Percentiles rank a stretch among this genome's conserved stretches.
Conservation (phyloP, 164 flowering plant species). For the Dillenia suffruticosa region DNA sequence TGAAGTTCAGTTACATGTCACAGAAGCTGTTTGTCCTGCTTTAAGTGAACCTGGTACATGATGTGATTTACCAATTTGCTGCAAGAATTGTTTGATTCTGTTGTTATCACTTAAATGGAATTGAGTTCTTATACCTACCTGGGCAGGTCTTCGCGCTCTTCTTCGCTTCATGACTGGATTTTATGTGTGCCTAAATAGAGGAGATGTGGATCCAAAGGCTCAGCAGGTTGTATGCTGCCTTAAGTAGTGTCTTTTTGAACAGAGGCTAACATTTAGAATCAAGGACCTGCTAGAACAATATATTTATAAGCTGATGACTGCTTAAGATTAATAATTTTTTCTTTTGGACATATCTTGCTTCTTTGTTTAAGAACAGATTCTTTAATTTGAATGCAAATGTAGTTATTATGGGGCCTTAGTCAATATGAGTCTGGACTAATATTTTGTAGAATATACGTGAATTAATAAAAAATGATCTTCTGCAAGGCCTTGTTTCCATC, state of each 20-base stretch:
- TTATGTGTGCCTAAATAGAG: conserved; percentile 89
- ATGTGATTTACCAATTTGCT: neutral
- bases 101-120: neutral
- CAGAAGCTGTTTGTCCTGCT: conserved; percentile 94
- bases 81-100: neutral
- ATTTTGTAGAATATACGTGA: too few relatives aligned
- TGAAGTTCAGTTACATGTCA: conserved; percentile 87
- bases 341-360: too few relatives aligned
- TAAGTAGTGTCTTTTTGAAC: neutral
- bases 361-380: too few relatives aligned
- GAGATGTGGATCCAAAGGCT: conserved; percentile 74
- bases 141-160: conserved; percentile 91
- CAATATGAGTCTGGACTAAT: too few relatives aligned
- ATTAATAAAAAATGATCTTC: too few relatives aligned
- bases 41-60: conserved; percentile 91
- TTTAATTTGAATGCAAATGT: too few relatives aligned
- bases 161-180: conserved; percentile 94
- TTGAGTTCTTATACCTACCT: conserved; percentile 7
- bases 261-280: too few relatives aligned
- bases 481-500: too few relatives aligned
- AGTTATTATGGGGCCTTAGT: too few relatives aligned
- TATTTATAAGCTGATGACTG: too few relatives aligned
- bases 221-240: conserved; percentile 48
- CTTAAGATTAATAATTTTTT: too few relatives aligned
- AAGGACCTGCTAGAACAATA: too few relatives aligned